Evolutionary conservation across 169 alveolate species (phyloP).

Genomic region (Eimeria maxima): DNA sequence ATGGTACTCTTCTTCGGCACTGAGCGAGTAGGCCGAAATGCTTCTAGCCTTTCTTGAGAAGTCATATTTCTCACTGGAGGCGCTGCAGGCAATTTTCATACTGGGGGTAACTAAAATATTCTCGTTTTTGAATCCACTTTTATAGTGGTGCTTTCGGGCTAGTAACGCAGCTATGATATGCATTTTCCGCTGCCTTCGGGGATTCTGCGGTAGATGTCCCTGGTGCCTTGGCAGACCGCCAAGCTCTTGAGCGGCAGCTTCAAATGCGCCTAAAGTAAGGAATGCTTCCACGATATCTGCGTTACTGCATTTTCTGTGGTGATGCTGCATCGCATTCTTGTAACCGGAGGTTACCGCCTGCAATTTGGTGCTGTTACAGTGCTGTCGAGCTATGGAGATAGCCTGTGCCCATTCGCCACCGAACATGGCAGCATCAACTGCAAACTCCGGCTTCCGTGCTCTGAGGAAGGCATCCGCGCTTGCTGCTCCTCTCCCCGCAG

Average conservation of each 20-base stretch:
- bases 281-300: slow-evolving; percentile 33
- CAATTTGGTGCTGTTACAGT: slow-evolving; percentile 42
- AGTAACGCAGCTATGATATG: slow-evolving; percentile 57
- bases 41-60: not conserved
- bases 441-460: slow-evolving; percentile 56
- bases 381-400: slow-evolving; percentile 41
- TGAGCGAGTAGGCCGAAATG: not conserved
- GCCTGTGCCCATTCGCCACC: slow-evolving; percentile 73
- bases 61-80: not conserved
- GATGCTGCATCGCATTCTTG: slow-evolving; percentile 52
- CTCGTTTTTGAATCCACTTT: not conserved
- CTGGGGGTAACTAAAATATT: not conserved
- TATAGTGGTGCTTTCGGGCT: slow-evolving; percentile 17
- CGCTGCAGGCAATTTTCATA: not conserved
- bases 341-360: slow-evolving; percentile 22
- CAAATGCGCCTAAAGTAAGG: slow-evolving; percentile 16
- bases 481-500: slow-evolving; percentile 63
- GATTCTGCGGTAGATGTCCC: not conserved
- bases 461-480: slow-evolving; percentile 45
- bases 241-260: slow-evolving; percentile 64
- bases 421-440: slow-evolving; percentile 53
- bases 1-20: slow-evolving; percentile 22
- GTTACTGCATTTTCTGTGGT: not conserved
- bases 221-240: slow-evolving; percentile 6
- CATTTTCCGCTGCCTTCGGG: slow-evolving; percentile 63